Evolutionary conservation across 495 filamentous ascomycete species (phyloP), one percentile per base, ranked within the genome.

Genomic region (Aspergillus homomorphus): DNA sequence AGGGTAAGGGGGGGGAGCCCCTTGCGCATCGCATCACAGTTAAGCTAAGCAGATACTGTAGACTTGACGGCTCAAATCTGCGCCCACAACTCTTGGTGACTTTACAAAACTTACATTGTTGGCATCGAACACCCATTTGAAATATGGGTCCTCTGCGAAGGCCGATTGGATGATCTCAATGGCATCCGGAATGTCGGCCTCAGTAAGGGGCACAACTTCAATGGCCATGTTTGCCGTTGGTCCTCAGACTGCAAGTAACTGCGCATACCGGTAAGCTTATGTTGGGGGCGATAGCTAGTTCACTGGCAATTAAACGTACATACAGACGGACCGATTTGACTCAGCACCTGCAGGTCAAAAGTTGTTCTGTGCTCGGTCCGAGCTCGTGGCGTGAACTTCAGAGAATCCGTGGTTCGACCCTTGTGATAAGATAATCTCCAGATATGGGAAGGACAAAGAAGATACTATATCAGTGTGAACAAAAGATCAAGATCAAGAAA

Each of bases 111-210:
- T 56, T 72, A 80, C 83, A 69, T 83, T 81, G 61, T 69, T 68
- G 60, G 75, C 74, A 54, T 77, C 62, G 64, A 82, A 87, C 3
- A 83, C 75, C 86, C 86, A 88, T 16, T 77, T 66, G 66, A 83
- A 86, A 64, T 87, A 88, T 4, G 86, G 86, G 62, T 88, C 87
- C n/a, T 85, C 77, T 2, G 76, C 75, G 65, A 89, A 88, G 5
- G 85, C 84, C 65, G 79, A 69, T 61, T 81, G 80, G 52, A 84
- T 77, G 51, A 73, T 74, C 23, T 82, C 76, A 60, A 86, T 77
- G 30, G 82, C 84, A 26, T 80, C 80, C 12, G 84, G 80, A 51
- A 88, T 87, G 61, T 87, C 84, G 57, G 66, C 68, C 67, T 82
- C 73, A 21, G 77, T 77, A 58, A 89, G 73, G 28, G 69, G 74